Conservation (phyloP, 1,284 basidiomycete genomes). For the Rhizoctonia solani region DNA sequence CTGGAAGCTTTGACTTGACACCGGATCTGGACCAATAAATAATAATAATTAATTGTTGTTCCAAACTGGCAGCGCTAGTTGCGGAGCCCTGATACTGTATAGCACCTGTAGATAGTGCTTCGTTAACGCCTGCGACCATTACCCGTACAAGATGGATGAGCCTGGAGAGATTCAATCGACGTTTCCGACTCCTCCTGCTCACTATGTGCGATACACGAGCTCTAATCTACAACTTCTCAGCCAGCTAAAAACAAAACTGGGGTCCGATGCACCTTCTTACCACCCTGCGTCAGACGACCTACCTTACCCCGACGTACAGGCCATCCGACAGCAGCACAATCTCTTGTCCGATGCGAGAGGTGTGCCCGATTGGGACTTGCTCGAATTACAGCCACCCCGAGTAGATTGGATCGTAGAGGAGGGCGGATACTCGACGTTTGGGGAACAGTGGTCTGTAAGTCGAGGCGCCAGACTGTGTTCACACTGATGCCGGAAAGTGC, state of each 20-base stretch:
- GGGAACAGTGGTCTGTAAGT: conserved; percentile 43
- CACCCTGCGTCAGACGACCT: conserved; percentile 30
- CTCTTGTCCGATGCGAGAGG: conserved; percentile 36
- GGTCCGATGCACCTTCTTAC: conserved; percentile 24
- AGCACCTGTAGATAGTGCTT: not conserved
- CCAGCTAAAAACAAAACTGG: conserved; percentile 35
- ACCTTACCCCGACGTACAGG: conserved; percentile 23
- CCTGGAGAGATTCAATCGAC: conserved; percentile 34
- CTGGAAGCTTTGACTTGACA: too few relatives aligned
- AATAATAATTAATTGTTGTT: not conserved
- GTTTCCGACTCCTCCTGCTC: conserved; percentile 43
- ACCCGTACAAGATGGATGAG: conserved; percentile 27
- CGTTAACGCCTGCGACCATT: not conserved
- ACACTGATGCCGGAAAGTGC: not conserved
- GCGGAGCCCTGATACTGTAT: not conserved
- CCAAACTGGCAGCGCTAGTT: not conserved
- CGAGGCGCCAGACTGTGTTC: too few relatives aligned
- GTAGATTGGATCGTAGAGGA: conserved; percentile 44
- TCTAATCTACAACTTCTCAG: conserved; percentile 41
- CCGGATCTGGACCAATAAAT: too few relatives aligned
- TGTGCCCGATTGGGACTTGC: conserved; percentile 39
- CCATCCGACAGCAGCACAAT: conserved; percentile 31
- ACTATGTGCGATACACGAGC: conserved; percentile 43
- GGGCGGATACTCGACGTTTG: conserved; percentile 44
- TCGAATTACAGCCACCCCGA: conserved; percentile 43